Evolutionary conservation across 345 rosid genomes (phyloP).

Genomic region (Fremontodendron californicum): DNA sequence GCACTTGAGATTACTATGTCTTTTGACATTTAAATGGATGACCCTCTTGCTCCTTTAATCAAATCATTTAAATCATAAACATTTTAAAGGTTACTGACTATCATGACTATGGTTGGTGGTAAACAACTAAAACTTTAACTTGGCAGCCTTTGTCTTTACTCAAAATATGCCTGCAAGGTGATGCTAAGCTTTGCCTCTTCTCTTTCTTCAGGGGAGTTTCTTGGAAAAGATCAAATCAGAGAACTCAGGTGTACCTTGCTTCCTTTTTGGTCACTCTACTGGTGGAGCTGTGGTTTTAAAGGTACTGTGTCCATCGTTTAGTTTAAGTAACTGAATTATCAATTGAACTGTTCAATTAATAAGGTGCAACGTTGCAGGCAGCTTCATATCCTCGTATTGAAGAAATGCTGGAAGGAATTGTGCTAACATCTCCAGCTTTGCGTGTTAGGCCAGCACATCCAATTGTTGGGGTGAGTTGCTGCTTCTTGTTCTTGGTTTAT

Average conservation of each 20-base stretch:
- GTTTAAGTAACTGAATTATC: not conserved
- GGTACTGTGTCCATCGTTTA: slow-evolving; percentile 28
- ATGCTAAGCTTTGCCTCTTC: not conserved
- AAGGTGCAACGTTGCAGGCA: slow-evolving; percentile 41
- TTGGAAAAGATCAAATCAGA: slow-evolving; percentile 78
- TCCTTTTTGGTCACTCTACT: slow-evolving; percentile 95
- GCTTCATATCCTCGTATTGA: slow-evolving; percentile 53
- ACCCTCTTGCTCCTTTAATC: not conserved
- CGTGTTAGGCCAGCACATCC: slow-evolving; percentile 97
- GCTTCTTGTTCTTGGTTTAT: not conserved
- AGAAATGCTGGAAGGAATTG: slow-evolving; percentile 72
- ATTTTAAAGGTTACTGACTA: not conserved
- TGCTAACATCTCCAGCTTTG: slow-evolving; percentile 89
- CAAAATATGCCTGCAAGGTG: not conserved
- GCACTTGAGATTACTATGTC: not conserved
- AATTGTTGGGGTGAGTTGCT: slow-evolving; percentile 72
- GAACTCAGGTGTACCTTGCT: slow-evolving; percentile 81
- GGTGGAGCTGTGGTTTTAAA: slow-evolving; percentile 98
- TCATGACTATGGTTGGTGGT: not conserved
- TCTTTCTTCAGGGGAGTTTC: slow-evolving; percentile 59
- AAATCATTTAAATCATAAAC: not conserved
- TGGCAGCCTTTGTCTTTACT: not conserved
- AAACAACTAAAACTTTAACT: not conserved
- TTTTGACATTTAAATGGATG: not conserved
- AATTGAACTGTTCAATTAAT: slow-evolving; percentile 2